phyloP scores from a whole-genome alignment of 495 filamentous ascomycete genomes.

The Penicillium diatomitis region DNA sequence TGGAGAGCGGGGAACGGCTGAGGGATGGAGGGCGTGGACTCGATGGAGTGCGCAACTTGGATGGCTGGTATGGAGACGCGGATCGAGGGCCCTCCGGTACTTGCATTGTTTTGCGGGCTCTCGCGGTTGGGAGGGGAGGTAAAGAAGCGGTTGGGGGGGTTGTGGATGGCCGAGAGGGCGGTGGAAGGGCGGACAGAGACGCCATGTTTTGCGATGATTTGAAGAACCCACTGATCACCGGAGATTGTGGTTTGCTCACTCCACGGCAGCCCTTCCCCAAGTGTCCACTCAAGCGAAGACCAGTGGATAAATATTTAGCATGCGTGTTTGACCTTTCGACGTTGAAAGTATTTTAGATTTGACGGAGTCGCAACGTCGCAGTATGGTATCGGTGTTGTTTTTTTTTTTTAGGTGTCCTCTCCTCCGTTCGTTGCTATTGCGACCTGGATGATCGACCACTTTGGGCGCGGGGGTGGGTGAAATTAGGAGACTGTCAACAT shows the following conservation, averaged over 20 bases:
- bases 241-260: background rate
- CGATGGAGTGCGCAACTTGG: slow-evolving; percentile 59
- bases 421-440: no score
- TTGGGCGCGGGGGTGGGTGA: no score
- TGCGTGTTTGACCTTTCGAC: background rate
- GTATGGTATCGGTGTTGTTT: no score
- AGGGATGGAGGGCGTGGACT: slow-evolving; percentile 46
- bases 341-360: background rate
- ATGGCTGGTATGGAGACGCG: slow-evolving; percentile 31
- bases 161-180: slow-evolving; percentile 50
- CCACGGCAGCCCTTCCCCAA: slow-evolving; percentile 1
- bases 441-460: no score
- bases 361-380: background rate
- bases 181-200: slow-evolving; percentile 50
- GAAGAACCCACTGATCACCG: background rate
- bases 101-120: slow-evolving; percentile 57
- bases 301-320: slow-evolving; percentile 4
- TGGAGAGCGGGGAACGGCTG: slow-evolving; percentile 39
- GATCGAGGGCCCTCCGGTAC: slow-evolving; percentile 36
- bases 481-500: no score
- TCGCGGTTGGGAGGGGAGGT: slow-evolving; percentile 61
- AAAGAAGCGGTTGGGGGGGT: slow-evolving; percentile 57
- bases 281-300: background rate
- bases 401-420: no score
- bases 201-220: slow-evolving; percentile 34